phyloP scores from a whole-genome alignment of 176 grass and related monocot species.

The Oryza glaberrima region DNA sequence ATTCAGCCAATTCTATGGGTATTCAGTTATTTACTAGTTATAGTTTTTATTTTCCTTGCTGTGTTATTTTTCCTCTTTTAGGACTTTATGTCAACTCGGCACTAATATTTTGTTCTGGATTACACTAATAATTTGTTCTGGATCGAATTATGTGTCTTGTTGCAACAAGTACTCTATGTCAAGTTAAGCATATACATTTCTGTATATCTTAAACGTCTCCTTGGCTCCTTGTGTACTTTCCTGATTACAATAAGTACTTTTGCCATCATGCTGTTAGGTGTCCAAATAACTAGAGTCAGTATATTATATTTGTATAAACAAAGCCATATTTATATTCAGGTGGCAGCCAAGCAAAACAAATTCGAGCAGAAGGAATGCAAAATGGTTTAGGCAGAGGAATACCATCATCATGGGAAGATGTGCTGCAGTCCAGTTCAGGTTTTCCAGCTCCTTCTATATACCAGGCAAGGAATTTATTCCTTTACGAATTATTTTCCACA shows the following conservation, averaged over 20 bases:
- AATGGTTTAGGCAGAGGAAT: conserved; percentile 48
- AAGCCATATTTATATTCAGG: conserved; percentile 47
- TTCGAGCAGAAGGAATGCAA: conserved; percentile 45
- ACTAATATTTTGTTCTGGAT: neutral
- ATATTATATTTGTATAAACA: conserved; percentile 31
- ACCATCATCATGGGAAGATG: conserved; percentile 88
- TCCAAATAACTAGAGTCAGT: neutral
- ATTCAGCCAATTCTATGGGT: neutral
- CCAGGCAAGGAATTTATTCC: conserved; percentile 48
- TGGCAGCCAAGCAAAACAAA: conserved; percentile 50
- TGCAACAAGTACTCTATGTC: neutral
- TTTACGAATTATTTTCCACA: neutral
- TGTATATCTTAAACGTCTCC: neutral
- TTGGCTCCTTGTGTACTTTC: neutral
- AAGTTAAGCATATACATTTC: neutral
- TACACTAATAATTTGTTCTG: neutral
- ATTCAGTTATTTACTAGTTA: neutral
- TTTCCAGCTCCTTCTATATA: conserved; percentile 50
- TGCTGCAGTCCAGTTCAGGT: conserved; percentile 63
- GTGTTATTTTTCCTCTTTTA: neutral
- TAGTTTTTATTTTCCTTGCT: neutral
- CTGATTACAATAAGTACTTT: neutral
- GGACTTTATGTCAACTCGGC: neutral
- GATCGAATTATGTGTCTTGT: neutral
- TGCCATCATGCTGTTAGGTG: neutral